These are phyloP conservation scores for Botryotinia globosa DNA, from an alignment of 2,329 filamentous ascomycete species.

Conservation along the genomic window DNA sequence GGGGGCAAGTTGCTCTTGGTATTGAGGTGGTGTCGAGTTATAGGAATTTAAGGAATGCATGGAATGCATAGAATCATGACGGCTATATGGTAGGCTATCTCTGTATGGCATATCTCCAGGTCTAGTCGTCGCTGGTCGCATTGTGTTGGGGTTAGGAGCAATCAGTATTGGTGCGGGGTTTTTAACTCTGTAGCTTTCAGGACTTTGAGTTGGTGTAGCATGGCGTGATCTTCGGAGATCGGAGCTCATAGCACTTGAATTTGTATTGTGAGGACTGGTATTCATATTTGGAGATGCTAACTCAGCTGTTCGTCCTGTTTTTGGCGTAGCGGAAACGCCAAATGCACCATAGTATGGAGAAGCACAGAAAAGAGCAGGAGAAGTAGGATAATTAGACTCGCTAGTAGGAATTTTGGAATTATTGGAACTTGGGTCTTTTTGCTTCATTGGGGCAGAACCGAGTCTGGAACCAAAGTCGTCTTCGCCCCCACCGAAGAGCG, in stretches of 20 bases:
- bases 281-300: constrained; percentile 28
- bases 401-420: constrained; percentile 24
- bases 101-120: constrained; percentile 21
- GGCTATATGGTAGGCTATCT: constrained; percentile 16
- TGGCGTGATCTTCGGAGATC: constrained; percentile 24
- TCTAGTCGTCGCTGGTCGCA: constrained; percentile 25
- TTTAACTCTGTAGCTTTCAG: constrained; percentile 20
- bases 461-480: constrained; percentile 26
- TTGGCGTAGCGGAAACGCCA: constrained; percentile 31
- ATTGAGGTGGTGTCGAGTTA: constrained; percentile 24
- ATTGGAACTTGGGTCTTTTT: constrained; percentile 25
- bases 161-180: constrained; percentile 30
- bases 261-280: constrained; percentile 24
- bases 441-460: constrained; percentile 30
- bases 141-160: constrained; percentile 29
- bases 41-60: constrained; percentile 28
- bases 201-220: constrained; percentile 20
- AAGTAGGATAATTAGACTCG: constrained; percentile 26
- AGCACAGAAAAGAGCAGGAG: constrained; percentile 22
- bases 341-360: constrained; percentile 30
- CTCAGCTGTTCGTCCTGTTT: constrained; percentile 22
- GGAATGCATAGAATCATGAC: constrained; percentile 31
- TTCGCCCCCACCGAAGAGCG: constrained; percentile 25
- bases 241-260: constrained; percentile 25
- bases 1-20: constrained; percentile 1